Percentiles rank a stretch among this genome's conserved stretches.
phyloP scores from a whole-genome alignment of 805 yeast species.

The Saturnispora sekii region DNA sequence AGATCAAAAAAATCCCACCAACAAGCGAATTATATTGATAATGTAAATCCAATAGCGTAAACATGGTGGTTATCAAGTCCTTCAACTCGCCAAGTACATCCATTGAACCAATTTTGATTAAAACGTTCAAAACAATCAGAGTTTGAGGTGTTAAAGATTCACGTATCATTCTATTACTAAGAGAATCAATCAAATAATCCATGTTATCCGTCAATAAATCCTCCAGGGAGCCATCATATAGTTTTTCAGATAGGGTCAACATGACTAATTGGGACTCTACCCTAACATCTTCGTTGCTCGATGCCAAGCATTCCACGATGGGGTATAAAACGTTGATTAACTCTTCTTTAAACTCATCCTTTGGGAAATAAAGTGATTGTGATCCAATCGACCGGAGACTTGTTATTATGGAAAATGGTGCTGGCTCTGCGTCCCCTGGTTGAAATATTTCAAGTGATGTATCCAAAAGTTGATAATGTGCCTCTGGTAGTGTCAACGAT shows the following conservation, averaged over 20 bases:
- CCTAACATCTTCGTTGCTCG: conserved; percentile 35
- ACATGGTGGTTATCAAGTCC: conserved; percentile 62
- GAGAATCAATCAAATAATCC: conserved; percentile 72
- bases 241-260: conserved; percentile 36
- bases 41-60: conserved; percentile 69
- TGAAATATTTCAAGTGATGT: conserved; percentile 3
- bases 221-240: conserved; percentile 49
- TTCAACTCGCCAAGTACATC: conserved; percentile 52
- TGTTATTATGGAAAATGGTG: conserved; percentile 18
- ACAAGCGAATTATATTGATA: conserved; percentile 72
- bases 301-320: conserved; percentile 63
- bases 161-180: conserved; percentile 61
- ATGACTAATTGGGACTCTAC: conserved; percentile 46
- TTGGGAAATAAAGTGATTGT: conserved; percentile 6
- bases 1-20: conserved; percentile 64
- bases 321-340: conserved; percentile 67
- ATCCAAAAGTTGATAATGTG: conserved; percentile 5
- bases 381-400: conserved; percentile 37
- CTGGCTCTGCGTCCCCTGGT: not conserved
- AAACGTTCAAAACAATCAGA: conserved; percentile 56
- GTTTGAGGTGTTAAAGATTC: conserved; percentile 68
- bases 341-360: conserved; percentile 37
- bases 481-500: not conserved
- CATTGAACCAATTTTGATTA: conserved; percentile 63
- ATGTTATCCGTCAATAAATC: conserved; percentile 53